phyloP scores from a whole-genome alignment of 805 yeast species.

The Ogataea salicorniae region DNA sequence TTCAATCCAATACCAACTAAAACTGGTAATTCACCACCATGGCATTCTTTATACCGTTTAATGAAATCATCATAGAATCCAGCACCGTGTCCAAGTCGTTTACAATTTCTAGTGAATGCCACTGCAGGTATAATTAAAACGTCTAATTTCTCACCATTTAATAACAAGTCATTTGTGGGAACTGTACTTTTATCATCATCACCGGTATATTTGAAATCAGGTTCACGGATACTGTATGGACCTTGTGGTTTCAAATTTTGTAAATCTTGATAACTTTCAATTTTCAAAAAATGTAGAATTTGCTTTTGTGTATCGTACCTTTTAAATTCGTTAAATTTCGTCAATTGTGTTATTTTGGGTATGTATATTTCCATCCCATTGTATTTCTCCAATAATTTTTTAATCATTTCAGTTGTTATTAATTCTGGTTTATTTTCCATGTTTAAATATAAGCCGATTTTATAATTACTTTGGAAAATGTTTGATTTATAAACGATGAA shows the following conservation, averaged over 20 bases:
- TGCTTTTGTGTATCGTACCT: slow-evolving; percentile 31
- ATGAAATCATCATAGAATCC: slow-evolving; percentile 86
- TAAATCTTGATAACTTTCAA: slow-evolving; percentile 40
- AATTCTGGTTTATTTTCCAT: slow-evolving; percentile 66
- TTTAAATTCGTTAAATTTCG: slow-evolving; percentile 24
- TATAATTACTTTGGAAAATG: slow-evolving; percentile 39
- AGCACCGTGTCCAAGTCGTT: slow-evolving; percentile 84
- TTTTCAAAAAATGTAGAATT: slow-evolving; percentile 52
- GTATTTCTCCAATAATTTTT: slow-evolving; percentile 40
- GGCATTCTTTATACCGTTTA: slow-evolving; percentile 37
- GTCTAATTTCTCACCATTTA: slow-evolving; percentile 40
- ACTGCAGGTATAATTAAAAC: slow-evolving; percentile 80
- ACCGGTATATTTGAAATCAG: slow-evolving; percentile 29
- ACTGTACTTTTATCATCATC: slow-evolving; percentile 1
- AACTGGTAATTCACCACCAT: slow-evolving; percentile 32
- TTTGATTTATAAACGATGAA: slow-evolving; percentile 4
- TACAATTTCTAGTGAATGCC: slow-evolving; percentile 50
- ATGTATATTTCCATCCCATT: slow-evolving; percentile 45
- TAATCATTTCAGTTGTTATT: slow-evolving; percentile 51
- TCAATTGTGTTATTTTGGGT: slow-evolving; percentile 39
- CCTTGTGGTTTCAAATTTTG: slow-evolving; percentile 57
- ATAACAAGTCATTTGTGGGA: slow-evolving; percentile 20
- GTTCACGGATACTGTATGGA: slow-evolving; percentile 63
- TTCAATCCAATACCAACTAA: slow-evolving; percentile 61
- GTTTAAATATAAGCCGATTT: slow-evolving; percentile 66